Percentiles rank a stretch among this genome's conserved stretches.
These are phyloP conservation scores for Podosphaera fusca DNA, from an alignment of 2,329 filamentous ascomycete genomes.

Conservation along the genomic window DNA sequence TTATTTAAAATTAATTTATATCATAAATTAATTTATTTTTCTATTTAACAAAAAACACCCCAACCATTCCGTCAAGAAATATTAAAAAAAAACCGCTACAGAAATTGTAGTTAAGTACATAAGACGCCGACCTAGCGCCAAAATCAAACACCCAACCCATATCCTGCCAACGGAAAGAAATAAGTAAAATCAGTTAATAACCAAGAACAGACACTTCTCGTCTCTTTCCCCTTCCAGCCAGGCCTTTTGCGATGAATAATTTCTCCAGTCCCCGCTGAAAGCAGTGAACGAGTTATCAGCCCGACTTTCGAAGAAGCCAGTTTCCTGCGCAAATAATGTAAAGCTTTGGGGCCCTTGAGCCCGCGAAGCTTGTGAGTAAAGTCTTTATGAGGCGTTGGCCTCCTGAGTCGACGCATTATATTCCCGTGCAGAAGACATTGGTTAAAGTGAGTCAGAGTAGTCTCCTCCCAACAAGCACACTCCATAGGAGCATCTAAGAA, in stretches of 20 bases:
- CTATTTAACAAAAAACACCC: no score
- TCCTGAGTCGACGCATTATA: not conserved
- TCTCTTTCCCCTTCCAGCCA: not conserved
- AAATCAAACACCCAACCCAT: not conserved
- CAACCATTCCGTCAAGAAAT: no score
- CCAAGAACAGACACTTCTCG: not conserved
- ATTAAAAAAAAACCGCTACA: no score
- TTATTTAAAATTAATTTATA: no score
- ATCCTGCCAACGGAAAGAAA: not conserved
- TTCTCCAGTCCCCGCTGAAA: no score
- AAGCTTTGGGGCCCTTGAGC: not conserved
- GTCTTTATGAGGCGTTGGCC: not conserved
- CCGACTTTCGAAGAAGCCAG: no score
- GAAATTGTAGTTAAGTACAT: no score
- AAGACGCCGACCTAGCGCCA: not conserved
- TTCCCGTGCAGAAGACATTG: not conserved
- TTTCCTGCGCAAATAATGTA: not conserved
- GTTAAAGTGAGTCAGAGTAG: not conserved
- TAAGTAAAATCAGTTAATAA: not conserved
- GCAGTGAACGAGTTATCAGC: no score
- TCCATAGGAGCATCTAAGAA: not conserved
- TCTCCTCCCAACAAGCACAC: not conserved
- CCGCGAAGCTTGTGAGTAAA: not conserved
- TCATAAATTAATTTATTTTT: no score
- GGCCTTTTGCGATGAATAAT: no score